These are phyloP conservation scores for Eucalyptus guilfoylei DNA, from an alignment of 345 rosid species.

Conservation along the genomic window DNA sequence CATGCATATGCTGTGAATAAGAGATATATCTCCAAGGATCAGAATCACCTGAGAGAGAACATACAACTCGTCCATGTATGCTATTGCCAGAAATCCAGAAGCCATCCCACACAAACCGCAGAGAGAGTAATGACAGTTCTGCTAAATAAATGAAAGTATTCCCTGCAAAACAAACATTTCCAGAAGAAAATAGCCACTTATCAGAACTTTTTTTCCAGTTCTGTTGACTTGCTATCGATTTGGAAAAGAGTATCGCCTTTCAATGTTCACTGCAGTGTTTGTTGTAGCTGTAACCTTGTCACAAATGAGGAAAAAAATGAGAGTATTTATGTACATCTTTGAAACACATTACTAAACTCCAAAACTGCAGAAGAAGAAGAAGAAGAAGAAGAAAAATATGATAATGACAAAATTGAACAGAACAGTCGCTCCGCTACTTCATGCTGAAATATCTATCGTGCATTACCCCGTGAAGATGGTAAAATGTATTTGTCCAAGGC, in stretches of 20 bases:
- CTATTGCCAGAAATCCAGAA: slow-evolving; percentile 33
- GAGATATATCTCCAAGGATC: background rate
- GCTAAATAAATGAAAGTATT: slow-evolving; percentile 46
- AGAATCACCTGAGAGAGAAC: slow-evolving; percentile 55
- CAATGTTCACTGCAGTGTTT: background rate
- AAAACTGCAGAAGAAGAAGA: background rate
- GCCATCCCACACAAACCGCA: slow-evolving; percentile 36
- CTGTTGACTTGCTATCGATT: background rate
- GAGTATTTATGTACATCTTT: background rate
- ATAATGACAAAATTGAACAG: background rate
- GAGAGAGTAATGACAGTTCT: slow-evolving; percentile 33
- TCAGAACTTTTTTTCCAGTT: background rate
- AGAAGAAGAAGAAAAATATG: background rate
- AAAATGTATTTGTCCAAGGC: background rate
- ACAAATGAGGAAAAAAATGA: background rate
- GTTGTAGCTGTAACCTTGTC: background rate
- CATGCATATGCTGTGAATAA: background rate
- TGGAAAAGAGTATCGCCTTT: background rate
- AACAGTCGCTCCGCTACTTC: background rate
- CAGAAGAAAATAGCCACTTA: background rate
- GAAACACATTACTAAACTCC: background rate
- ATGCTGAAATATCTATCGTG: background rate
- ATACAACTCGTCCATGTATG: slow-evolving; percentile 46
- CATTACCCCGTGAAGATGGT: background rate
- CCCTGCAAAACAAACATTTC: slow-evolving; percentile 41